These are phyloP conservation scores for Xanthoconium purpureum DNA, from an alignment of 768 basidiomycete species.

Conservation along the genomic window DNA sequence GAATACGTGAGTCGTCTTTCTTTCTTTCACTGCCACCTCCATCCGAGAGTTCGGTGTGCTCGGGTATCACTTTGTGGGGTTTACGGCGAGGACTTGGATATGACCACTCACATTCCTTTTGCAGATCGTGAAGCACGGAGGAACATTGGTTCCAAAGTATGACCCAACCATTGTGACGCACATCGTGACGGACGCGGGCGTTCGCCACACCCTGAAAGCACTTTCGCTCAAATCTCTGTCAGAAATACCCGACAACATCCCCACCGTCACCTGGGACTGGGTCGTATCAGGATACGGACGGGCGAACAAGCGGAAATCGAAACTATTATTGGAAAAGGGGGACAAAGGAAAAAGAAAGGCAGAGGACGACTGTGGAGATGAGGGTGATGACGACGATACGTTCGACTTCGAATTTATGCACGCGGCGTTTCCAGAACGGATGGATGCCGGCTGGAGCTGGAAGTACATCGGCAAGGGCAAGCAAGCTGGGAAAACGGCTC, in stretches of 20 bases:
- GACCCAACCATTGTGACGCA: conserved; percentile 60
- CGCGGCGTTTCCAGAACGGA: conserved; percentile 47
- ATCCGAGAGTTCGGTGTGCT: not conserved
- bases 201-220: conserved; percentile 30
- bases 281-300: conserved; percentile 41
- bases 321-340: not conserved
- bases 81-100: not conserved
- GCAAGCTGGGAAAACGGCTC: not conserved
- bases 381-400: conserved; percentile 1
- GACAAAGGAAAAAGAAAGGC: conserved; percentile 14
- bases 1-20: conserved; percentile 47
- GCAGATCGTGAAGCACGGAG: conserved; percentile 66
- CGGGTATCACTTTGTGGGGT: not conserved
- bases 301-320: conserved; percentile 14
- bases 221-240: conserved; percentile 48
- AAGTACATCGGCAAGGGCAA: conserved; percentile 10
- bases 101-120: conserved; percentile 1
- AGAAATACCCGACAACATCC: conserved; percentile 64
- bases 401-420: conserved; percentile 42
- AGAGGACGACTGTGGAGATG: not conserved
- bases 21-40: not conserved
- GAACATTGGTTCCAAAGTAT: conserved; percentile 54
- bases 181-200: conserved; percentile 52
- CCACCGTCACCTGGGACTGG: conserved; percentile 66
- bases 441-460: conserved; percentile 40